phyloP scores from a whole-genome alignment of 2,329 filamentous ascomycete genomes.

The Fusarium floridanum region DNA sequence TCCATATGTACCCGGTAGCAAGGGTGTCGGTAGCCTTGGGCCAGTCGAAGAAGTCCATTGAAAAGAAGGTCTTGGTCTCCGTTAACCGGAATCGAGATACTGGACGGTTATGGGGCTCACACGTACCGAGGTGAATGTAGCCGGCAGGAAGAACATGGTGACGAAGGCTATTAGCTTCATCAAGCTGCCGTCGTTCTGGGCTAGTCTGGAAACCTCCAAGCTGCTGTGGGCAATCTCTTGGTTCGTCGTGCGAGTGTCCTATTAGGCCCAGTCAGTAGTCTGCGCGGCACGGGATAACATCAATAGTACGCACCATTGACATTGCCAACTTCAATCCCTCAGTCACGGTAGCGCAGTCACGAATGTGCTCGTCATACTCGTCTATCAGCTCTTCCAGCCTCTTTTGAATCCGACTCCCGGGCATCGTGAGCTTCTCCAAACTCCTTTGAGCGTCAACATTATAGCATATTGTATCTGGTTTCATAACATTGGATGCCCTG shows the following conservation, averaged over 20 bases:
- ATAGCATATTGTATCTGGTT: rapidly evolving
- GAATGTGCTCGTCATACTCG: constrained; percentile 14
- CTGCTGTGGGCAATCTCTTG: constrained; percentile 2
- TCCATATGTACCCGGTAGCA: neutral
- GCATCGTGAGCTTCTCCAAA: neutral
- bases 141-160: constrained; percentile 14
- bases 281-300: neutral
- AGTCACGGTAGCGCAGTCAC: neutral
- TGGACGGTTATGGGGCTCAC: rapidly evolving
- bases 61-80: neutral
- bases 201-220: neutral
- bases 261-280: neutral
- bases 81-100: neutral
- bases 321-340: neutral
- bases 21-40: rapidly evolving
- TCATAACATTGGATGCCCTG: rapidly evolving
- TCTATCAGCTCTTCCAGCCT: neutral
- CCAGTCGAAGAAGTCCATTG: constrained; percentile 21
- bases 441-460: rapidly evolving
- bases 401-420: neutral
- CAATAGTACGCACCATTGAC: neutral
- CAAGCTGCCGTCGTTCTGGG: neutral
- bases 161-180: constrained; percentile 12
- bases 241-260: neutral
- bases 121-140: constrained; percentile 16